phyloP scores from a whole-genome alignment of 2,329 filamentous ascomycete species.

The Nemania serpens region DNA sequence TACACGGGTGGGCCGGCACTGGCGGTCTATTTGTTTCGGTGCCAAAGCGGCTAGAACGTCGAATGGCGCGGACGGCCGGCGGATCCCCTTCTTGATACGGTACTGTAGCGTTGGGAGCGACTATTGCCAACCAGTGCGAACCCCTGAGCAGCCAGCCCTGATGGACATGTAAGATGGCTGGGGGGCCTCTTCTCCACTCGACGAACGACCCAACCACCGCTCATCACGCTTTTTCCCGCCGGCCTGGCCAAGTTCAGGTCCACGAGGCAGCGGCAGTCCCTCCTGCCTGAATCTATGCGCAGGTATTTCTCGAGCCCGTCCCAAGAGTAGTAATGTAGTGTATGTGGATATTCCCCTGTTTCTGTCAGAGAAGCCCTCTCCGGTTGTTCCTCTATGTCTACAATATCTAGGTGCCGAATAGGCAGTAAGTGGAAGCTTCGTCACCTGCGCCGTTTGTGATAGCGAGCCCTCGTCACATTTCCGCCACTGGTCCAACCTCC shows the following conservation, averaged over 20 bases:
- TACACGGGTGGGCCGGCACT: conserved; percentile 34
- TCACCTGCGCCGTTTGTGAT: not conserved
- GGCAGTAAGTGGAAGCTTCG: not conserved
- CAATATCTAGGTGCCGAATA: not conserved
- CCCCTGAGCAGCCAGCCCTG: conserved; percentile 14
- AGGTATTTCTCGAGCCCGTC: too few species aligned
- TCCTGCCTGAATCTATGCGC: too few species aligned
- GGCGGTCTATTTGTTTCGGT: conserved; percentile 37
- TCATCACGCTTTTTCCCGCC: not conserved
- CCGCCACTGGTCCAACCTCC: conserved; percentile 16
- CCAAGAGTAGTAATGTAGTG: not conserved
- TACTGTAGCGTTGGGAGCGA: not conserved
- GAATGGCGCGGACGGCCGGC: conserved; percentile 9
- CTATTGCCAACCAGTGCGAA: conserved; percentile 3
- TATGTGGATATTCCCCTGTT: not conserved
- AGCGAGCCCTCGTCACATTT: not conserved
- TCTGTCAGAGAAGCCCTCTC: conserved; percentile 7
- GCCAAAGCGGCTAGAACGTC: conserved; percentile 30
- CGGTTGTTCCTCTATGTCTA: not conserved
- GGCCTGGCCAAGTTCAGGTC: not conserved
- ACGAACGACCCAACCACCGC: conserved; percentile 7
- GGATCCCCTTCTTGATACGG: not conserved
- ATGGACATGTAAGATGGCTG: conserved; percentile 8
- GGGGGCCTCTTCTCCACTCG: not conserved
- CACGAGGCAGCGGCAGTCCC: not conserved